These are phyloP conservation scores for Plasmodium blacklocki DNA, from an alignment of 169 alveolate genomes.

Conservation along the genomic window DNA sequence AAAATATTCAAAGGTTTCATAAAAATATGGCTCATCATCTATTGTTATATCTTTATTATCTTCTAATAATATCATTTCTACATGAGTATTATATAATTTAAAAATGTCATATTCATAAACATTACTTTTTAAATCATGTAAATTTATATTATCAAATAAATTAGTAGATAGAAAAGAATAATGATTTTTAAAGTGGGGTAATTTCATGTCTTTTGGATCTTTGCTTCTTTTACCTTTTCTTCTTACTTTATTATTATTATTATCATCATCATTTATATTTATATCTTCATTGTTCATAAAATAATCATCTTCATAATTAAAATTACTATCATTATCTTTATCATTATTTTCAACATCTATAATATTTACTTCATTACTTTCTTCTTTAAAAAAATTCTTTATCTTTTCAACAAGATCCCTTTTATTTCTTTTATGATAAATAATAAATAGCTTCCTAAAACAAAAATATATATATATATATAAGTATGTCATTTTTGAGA, in stretches of 20 bases:
- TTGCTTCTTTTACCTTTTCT: background rate
- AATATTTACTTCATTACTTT: conserved; percentile 58
- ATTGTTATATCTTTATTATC: background rate
- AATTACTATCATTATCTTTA: background rate
- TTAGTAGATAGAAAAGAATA: conserved; percentile 38
- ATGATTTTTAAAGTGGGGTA: conserved; percentile 37
- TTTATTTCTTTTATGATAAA: conserved; percentile 50
- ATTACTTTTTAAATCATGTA: conserved; percentile 18
- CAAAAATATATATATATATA: background rate
- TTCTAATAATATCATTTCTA: conserved; percentile 22
- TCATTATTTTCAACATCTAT: conserved; percentile 23
- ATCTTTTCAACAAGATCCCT: conserved; percentile 37
- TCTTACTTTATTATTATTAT: background rate
- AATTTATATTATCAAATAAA: conserved; percentile 37
- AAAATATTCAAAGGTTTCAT: conserved; percentile 56
- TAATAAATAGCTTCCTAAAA: conserved; percentile 40
- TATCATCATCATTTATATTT: conserved; percentile 5
- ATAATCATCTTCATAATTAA: background rate
- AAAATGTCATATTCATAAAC: conserved; percentile 22
- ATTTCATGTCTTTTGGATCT: background rate
- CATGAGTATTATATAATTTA: conserved; percentile 11
- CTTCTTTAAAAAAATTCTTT: conserved; percentile 44
- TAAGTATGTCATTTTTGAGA: no score
- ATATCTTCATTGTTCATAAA: background rate
- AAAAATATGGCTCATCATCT: conserved; percentile 27